A percentile compares a stretch with the other conserved stretches of the same genome.
Conservation (phyloP, 495 filamentous ascomycete species). For the Margaritispora aquatica region DNA sequence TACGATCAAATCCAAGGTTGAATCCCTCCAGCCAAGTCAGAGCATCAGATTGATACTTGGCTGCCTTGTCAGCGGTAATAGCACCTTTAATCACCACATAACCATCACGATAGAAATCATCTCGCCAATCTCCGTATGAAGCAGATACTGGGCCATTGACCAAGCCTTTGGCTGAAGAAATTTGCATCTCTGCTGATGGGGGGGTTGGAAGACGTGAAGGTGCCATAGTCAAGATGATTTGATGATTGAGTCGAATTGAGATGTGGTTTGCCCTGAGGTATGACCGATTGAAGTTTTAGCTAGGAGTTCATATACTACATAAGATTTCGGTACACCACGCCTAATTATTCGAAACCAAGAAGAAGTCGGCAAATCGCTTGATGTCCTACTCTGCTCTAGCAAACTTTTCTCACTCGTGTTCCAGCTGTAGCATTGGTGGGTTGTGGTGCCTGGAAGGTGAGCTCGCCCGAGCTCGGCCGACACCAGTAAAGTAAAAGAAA, state of each 20-base stretch:
- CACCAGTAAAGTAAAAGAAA: not conserved
- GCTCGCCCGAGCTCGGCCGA: not conserved
- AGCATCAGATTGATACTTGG: not conserved
- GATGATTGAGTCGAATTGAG: not conserved
- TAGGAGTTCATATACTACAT: no score
- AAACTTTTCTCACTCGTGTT: no score
- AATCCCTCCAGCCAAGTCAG: constrained; percentile 1
- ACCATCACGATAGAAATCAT: constrained; percentile 14
- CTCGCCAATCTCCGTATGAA: not conserved
- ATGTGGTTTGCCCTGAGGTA: not conserved
- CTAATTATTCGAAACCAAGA: no score
- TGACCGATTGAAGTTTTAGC: not conserved
- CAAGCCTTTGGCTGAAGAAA: not conserved
- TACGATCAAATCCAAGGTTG: not conserved
- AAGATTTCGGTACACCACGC: no score
- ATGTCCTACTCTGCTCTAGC: no score
- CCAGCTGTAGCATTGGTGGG: no score
- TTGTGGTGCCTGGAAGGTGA: no score
- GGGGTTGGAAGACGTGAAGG: not conserved
- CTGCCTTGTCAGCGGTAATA: not conserved
- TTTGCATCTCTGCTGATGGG: not conserved
- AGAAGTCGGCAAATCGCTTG: no score
- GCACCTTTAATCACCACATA: constrained; percentile 5
- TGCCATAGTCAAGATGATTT: not conserved
- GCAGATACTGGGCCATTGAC: not conserved